Base-by-base conservation (phyloP, 257 asterid genomes). In the Scutellaria barbata region DNA sequence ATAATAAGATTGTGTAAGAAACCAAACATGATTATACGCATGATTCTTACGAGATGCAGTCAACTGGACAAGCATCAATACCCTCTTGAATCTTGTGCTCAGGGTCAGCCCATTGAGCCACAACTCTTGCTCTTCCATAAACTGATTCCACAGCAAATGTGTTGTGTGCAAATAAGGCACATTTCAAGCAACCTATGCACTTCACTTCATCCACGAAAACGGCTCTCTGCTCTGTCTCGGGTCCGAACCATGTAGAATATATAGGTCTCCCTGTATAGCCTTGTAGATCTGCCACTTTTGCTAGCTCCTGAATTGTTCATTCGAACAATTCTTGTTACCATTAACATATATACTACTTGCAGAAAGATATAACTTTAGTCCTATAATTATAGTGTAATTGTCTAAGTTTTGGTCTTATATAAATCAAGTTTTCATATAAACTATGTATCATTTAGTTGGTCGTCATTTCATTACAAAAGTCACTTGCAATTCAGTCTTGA, bases 81-180 rank as follows among this genome's bases (percentile, higher is more conserved):
- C 97, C 97, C 56, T 92, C 90, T 63, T 87, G 92, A 76, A 93
- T 89, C 61, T 87, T 81, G 85, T 81, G 14, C 55, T 89, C 96
- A 0, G 96, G 84, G 79, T 93, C 98, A 67, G 96, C 98, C 97
- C 98, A 93, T 14, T 93, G 98, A 43, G 92, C 86, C 72, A 89
- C 89, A 3, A 85, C 98, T 71, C 98, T 77, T 30, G 98, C 98
- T 63, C 98, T 77, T 37, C 98, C 98, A 42, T 87, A 85, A 25
- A 82, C 85, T 0, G 97, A 84, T 83, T 93, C 98, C 5, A 93
- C 69, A 7, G 96, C 95, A 66, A 93, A 93, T 10, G 98, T 93
- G 53, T 90, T 93, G 37, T 84, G 84, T 2, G 97, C 98, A 30
- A 85, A 84, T 48, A 93, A 69, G 8, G 98, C 98, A 68, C 98